Conservation (phyloP, 176 grass and related monocot genomes). For the Raddia distichophylla region DNA sequence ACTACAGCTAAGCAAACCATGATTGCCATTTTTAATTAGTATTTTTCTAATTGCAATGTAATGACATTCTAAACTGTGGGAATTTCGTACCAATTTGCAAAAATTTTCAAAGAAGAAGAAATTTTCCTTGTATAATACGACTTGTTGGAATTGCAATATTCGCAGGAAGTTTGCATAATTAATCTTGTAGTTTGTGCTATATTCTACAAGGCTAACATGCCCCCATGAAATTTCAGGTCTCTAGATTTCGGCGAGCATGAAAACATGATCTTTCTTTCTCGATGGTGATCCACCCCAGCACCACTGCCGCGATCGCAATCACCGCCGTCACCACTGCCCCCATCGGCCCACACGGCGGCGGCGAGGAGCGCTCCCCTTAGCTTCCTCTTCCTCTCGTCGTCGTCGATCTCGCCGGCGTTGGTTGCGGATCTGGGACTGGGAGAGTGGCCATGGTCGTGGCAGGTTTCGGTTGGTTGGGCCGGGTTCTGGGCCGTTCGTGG, state of each 20-base stretch:
- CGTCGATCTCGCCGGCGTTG: no score
- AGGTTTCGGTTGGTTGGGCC: not conserved
- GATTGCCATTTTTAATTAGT: no score
- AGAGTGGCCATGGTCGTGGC: not conserved
- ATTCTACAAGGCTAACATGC: not conserved
- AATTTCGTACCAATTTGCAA: no score
- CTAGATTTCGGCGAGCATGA: not conserved
- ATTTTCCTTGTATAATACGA: not conserved
- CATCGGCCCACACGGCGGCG: slow-evolving; percentile 35
- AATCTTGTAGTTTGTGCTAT: not conserved
- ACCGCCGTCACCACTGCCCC: slow-evolving; percentile 71
- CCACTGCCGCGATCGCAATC: slow-evolving; percentile 76
- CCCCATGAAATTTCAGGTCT: slow-evolving; percentile 3
- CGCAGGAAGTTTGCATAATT: not conserved
- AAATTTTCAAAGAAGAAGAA: no score
- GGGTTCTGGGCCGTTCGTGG: no score
- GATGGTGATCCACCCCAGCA: slow-evolving; percentile 88
- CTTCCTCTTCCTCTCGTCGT: not conserved
- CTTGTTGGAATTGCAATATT: no score
- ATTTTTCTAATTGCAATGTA: no score
- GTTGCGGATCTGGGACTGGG: not conserved
- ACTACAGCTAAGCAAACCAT: no score
- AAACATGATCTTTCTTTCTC: slow-evolving; percentile 44
- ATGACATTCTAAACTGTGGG: no score
- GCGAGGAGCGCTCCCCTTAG: not conserved